Conservation (phyloP, 2,329 filamentous ascomycete species). For the Davidsoniella virescens region DNA sequence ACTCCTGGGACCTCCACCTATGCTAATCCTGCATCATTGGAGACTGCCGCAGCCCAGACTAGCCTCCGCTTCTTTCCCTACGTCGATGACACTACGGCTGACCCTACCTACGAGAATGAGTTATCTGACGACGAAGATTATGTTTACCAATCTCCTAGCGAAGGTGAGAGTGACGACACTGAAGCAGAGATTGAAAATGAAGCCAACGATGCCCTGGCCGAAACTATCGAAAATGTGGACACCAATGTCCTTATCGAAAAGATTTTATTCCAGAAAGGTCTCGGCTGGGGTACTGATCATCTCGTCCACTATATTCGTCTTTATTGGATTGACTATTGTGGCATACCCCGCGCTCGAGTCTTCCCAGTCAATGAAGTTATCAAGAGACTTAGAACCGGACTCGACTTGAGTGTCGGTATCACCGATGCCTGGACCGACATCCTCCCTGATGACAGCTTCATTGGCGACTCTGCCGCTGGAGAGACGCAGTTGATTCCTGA, state of each 20-base stretch:
- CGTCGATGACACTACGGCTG: too few relatives aligned
- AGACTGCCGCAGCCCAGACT: background rate
- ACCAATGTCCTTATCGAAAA: too few relatives aligned
- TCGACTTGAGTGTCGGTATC: conserved; percentile 38
- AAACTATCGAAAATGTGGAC: too few relatives aligned
- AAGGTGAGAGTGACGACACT: too few relatives aligned
- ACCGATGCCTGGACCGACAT: conserved; percentile 48
- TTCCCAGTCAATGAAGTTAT: conserved; percentile 45
- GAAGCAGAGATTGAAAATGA: too few relatives aligned
- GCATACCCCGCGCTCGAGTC: conserved; percentile 47
- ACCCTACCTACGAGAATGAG: too few relatives aligned
- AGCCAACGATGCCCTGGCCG: too few relatives aligned
- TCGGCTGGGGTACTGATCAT: background rate
- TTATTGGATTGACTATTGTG: conserved; percentile 68
- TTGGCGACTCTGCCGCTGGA: conserved; percentile 40
- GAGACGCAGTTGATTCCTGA: conserved; percentile 53
- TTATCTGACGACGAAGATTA: background rate
- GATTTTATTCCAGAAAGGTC: too few relatives aligned
- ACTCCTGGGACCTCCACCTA: too few relatives aligned
- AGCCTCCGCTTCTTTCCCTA: too few relatives aligned
- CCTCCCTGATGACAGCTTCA: conserved; percentile 47
- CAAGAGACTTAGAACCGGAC: conserved; percentile 27
- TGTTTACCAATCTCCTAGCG: too few relatives aligned
- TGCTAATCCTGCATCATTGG: too few relatives aligned
- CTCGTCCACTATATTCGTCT: conserved; percentile 45